Evolutionary conservation across 1,284 basidiomycete species (phyloP), one percentile per base, ranked within the genome.

Genomic region (Lignosus rhinocerotis): DNA sequence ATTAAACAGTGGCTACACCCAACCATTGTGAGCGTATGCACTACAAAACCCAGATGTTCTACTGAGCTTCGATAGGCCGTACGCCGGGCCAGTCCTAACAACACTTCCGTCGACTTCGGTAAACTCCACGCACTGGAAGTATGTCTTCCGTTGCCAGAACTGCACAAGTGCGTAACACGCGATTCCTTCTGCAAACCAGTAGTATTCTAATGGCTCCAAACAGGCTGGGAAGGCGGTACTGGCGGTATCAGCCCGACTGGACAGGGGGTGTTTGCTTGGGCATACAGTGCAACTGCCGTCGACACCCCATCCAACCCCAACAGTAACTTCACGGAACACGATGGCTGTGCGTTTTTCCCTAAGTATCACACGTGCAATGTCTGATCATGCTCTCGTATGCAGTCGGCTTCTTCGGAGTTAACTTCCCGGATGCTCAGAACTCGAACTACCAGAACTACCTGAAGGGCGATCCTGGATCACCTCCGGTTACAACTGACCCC

Each of bases 361-460:
- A 44, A 16, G n/a, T 7, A 19, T 19, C 16, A 21, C 14, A 7
- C 12, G 12, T 25, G 11, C 25, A 42, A 25, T 25, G 14, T 42
- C 43, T 12, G 11, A n/a, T 30, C 9, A 30, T 16, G 6, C 8
- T 25, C 11, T 33, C 10, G 39, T 45, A 42, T 38, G 30, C 55
- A 85, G 84, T 85, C 65, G 83, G 83, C 11, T 83, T 86, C 73
- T 86, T 78, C 69, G 84, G 83, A 53, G 69, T 81, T 51, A 76
- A 80, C 68, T 81, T 75, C 61, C 70, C 77, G 7, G 63, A 68
- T 25, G 82, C 83, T 14, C 83, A 85, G 62, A 80, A 70, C 44
- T 68, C 71, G 16, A 72, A 76, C 55, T 86, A 86, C 67, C 65
- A 73, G 41, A 73, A 75, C 61, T 86, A 82, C 77, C 78, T 82